Percentiles rank a stretch among this genome's conserved stretches.
Evolutionary conservation across 108 stramenopile genomes (phyloP).

Genomic region (Nitzschia putrida): DNA sequence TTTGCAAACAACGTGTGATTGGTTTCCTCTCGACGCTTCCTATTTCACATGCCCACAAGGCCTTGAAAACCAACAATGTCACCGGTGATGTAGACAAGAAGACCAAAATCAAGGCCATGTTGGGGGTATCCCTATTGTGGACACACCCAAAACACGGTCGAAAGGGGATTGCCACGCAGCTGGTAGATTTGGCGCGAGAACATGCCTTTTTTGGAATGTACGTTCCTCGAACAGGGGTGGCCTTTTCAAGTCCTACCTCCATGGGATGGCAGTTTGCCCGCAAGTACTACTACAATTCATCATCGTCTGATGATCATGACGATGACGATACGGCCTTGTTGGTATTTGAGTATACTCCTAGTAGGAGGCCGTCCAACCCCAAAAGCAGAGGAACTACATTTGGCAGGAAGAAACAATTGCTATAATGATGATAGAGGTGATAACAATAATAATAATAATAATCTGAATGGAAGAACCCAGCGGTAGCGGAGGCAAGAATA

Average conservation of each 20-base stretch:
- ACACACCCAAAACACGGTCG: constrained; percentile 57
- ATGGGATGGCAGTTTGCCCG: constrained; percentile 70
- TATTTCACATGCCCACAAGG: constrained; percentile 54
- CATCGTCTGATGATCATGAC: too few species aligned
- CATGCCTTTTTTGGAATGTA: constrained; percentile 68
- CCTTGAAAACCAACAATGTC: neutral
- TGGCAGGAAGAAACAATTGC: too few species aligned
- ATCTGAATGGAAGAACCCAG: too few species aligned
- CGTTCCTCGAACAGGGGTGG: constrained; percentile 49
- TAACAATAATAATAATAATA: too few species aligned
- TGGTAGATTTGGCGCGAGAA: constrained; percentile 63
- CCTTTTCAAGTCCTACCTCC: constrained; percentile 84
- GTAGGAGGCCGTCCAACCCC: too few species aligned
- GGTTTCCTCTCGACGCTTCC: constrained; percentile 55
- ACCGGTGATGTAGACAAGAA: neutral
- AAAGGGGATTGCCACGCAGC: constrained; percentile 66
- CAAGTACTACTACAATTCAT: constrained; percentile 42
- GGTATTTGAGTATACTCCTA: too few species aligned
- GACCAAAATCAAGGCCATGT: constrained; percentile 44
- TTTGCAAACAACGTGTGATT: constrained; percentile 61
- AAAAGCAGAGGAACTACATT: too few species aligned
- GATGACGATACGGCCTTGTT: too few species aligned
- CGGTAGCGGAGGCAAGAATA: too few species aligned
- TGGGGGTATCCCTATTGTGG: constrained; percentile 82
- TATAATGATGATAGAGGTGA: too few species aligned